Evolutionary conservation across 192 early-diverging fungal species (phyloP).

Genomic region (Coemansia sp.): DNA sequence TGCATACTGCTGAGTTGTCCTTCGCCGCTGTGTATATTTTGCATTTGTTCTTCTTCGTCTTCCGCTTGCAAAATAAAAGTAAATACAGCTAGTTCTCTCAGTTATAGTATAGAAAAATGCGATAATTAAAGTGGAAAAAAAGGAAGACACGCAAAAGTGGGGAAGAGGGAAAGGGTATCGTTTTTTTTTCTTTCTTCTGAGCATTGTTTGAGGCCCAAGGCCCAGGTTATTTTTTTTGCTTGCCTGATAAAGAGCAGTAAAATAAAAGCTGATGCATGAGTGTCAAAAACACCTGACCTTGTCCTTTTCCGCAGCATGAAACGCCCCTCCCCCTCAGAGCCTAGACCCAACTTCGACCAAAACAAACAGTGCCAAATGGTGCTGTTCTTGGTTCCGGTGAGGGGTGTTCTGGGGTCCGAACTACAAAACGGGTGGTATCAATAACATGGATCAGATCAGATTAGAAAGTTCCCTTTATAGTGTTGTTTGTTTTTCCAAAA

Average conservation of each 20-base stretch:
- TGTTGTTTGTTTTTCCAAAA: not conserved
- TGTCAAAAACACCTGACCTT: not conserved
- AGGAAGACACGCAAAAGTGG: not conserved
- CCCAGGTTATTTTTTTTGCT: not conserved
- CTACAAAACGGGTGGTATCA: too few species aligned
- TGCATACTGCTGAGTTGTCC: conserved; percentile 19
- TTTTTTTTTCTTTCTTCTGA: not conserved
- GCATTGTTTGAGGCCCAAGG: not conserved
- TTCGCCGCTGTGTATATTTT: conserved; percentile 21
- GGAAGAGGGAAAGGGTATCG: not conserved
- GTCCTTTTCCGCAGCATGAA: not conserved
- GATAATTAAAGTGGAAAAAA: not conserved
- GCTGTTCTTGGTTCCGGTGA: too few species aligned
- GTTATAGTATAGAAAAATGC: conserved; percentile 3
- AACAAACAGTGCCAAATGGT: too few species aligned
- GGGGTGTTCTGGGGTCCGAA: too few species aligned
- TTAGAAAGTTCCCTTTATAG: not conserved
- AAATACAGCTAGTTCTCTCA: not conserved
- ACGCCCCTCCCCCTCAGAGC: not conserved
- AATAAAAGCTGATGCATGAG: not conserved
- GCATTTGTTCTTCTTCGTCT: conserved; percentile 7
- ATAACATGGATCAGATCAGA: not conserved
- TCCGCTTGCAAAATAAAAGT: not conserved
- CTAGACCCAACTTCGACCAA: too few species aligned
- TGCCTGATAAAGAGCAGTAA: not conserved